Conservation (phyloP, 148 eudicot genomes). For the Diospyros kaki region DNA sequence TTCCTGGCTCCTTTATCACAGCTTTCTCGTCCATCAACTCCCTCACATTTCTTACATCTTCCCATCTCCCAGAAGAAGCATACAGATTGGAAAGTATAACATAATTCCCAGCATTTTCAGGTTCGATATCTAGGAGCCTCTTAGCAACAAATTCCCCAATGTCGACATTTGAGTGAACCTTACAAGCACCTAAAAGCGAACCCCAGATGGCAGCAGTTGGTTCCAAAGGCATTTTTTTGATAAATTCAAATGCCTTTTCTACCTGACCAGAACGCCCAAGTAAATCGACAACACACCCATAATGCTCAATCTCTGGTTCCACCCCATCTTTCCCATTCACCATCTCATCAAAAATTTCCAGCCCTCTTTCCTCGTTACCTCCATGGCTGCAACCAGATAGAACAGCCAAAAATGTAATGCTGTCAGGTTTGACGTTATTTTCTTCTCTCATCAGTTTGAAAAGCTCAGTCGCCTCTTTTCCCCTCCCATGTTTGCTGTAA, state of each 20-base stretch:
- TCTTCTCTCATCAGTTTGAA: constrained; percentile 57
- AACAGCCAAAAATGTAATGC: constrained; percentile 62
- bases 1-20: constrained; percentile 73
- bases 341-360: constrained; percentile 59
- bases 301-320: constrained; percentile 69
- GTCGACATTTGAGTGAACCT: constrained; percentile 54
- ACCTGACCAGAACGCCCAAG: constrained; percentile 79
- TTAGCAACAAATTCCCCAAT: constrained; percentile 62
- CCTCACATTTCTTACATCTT: constrained; percentile 57
- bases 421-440: constrained; percentile 52
- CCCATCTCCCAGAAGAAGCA: constrained; percentile 84
- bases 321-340: constrained; percentile 35
- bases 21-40: constrained; percentile 59
- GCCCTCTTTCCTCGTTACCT: constrained; percentile 64
- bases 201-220: constrained; percentile 93
- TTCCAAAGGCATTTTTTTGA: constrained; percentile 62
- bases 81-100: constrained; percentile 67
- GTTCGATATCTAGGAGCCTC: constrained; percentile 63
- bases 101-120: constrained; percentile 83
- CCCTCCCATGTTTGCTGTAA: constrained; percentile 78
- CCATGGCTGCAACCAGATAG: constrained; percentile 91
- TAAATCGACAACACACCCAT: constrained; percentile 82
- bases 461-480: constrained; percentile 47
- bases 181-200: constrained; percentile 83
- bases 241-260: constrained; percentile 58